Conservation (phyloP, 2,329 filamentous ascomycete species). For the Colletotrichum cuscutae region DNA sequence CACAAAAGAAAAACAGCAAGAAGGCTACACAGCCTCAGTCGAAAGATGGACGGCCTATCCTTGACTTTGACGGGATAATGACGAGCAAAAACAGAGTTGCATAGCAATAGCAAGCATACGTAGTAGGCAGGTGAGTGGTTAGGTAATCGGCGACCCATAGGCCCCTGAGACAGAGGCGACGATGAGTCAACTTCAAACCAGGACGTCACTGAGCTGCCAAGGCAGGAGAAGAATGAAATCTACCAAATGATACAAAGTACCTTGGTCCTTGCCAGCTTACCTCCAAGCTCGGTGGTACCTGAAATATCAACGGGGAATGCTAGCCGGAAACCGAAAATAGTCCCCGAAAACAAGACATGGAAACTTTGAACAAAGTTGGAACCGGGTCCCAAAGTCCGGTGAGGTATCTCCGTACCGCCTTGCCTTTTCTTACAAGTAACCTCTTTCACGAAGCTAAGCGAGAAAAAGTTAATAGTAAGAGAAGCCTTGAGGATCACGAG, state of each 20-base stretch:
- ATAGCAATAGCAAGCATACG: no score
- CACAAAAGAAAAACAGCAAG: not conserved
- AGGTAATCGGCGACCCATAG: not conserved
- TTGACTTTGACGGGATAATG: conserved; percentile 8
- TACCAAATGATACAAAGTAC: not conserved
- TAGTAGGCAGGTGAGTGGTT: no score
- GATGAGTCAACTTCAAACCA: conserved; percentile 33
- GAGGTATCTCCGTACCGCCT: not conserved
- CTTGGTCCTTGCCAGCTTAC: not conserved
- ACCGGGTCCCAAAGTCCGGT: not conserved
- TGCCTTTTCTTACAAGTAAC: not conserved
- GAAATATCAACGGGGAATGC: conserved; percentile 15
- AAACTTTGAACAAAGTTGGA: not conserved
- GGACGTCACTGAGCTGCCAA: not conserved
- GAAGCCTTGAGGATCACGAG: not conserved
- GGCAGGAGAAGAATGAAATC: not conserved
- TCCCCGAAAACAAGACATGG: not conserved
- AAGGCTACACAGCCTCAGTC: not conserved
- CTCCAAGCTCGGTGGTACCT: not conserved
- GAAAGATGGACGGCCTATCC: conserved; percentile 8
- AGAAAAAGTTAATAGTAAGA: not conserved
- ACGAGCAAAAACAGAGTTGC: not conserved
- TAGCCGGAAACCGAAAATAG: conserved; percentile 11
- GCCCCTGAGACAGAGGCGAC: not conserved
- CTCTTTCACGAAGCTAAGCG: not conserved